Conservation (phyloP, 2,329 filamentous ascomycete species). For the Achaetomium macrosporum region DNA sequence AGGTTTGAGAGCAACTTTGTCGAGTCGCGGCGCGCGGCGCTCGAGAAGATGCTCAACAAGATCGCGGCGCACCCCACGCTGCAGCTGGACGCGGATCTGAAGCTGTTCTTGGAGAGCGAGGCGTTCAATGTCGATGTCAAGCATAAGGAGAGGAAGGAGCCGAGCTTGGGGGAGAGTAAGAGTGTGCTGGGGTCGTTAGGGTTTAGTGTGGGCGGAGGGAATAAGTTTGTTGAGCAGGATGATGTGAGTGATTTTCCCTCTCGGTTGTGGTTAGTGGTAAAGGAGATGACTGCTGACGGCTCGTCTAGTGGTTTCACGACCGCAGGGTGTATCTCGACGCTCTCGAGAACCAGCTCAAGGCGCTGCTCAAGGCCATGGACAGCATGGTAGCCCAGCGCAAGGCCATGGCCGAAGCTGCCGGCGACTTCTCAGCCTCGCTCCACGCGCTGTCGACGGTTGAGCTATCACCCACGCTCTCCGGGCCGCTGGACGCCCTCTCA, state of each 20-base stretch:
- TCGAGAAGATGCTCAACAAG: conserved; percentile 98
- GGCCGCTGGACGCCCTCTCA: conserved; percentile 83
- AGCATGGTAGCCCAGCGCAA: conserved; percentile 88
- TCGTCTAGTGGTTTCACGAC: conserved; percentile 85
- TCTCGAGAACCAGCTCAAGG: conserved; percentile 29
- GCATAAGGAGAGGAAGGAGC: conserved; percentile 91
- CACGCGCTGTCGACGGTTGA: conserved; percentile 90
- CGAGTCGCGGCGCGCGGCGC: conserved; percentile 79
- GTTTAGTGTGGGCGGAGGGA: conserved; percentile 66
- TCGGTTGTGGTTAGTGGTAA: not conserved
- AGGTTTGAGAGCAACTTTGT: conserved; percentile 97
- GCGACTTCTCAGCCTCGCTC: conserved; percentile 89
- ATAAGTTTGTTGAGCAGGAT: conserved; percentile 96
- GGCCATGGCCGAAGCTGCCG: conserved; percentile 85
- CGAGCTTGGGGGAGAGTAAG: conserved; percentile 81
- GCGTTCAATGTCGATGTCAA: conserved; percentile 95
- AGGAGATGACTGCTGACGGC: conserved; percentile 4
- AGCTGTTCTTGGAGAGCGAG: conserved; percentile 95
- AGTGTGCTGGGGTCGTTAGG: conserved; percentile 85
- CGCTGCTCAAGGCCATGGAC: conserved; percentile 76
- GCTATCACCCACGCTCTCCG: conserved; percentile 80
- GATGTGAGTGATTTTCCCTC: conserved; percentile 54
- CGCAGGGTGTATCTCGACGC: conserved; percentile 84
- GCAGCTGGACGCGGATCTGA: conserved; percentile 88
- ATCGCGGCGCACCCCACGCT: conserved; percentile 81